These are phyloP conservation scores for Arachis hypogaea DNA, from an alignment of 306 rosid genomes.

Conservation along the genomic window DNA sequence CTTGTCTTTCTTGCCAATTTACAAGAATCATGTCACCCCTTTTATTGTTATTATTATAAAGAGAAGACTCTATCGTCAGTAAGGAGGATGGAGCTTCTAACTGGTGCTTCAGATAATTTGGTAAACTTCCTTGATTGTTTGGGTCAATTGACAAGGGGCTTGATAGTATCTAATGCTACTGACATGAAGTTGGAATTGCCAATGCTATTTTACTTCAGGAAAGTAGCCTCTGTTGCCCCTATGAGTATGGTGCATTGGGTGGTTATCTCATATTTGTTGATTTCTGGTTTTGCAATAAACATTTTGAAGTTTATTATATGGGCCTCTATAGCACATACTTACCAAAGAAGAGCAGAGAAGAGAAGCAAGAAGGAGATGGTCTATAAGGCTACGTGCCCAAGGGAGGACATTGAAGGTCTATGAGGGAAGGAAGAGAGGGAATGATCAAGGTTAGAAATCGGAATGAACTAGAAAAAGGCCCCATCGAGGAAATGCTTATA, in stretches of 20 bases:
- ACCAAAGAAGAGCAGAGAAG: not conserved
- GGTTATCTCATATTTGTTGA: not conserved
- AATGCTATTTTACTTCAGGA: not conserved
- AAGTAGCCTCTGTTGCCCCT: not conserved
- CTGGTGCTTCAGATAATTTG: slow-evolving; percentile 1
- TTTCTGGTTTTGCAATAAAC: not conserved
- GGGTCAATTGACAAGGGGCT: slow-evolving; percentile 14
- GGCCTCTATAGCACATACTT: not conserved
- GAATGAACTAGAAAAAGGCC: not conserved
- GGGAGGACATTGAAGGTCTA: not conserved
- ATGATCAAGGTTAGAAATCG: not conserved
- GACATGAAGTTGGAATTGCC: not conserved
- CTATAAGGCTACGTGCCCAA: not conserved
- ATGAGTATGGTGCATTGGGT: not conserved
- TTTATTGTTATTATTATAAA: not conserved
- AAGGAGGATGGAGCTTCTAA: slow-evolving; percentile 16
- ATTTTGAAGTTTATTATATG: slow-evolving; percentile 16
- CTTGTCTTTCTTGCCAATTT: slow-evolving; percentile 6
- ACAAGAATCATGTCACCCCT: not conserved
- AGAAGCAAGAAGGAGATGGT: not conserved
- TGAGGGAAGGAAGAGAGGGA: not conserved
- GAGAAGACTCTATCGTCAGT: not conserved
- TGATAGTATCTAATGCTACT: slow-evolving; percentile 12
- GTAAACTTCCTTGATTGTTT: slow-evolving; percentile 10
- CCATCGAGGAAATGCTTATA: not conserved